Base-by-base conservation (phyloP, 352 stramenopile species). In the Phytophthora citrophthora region DNA sequence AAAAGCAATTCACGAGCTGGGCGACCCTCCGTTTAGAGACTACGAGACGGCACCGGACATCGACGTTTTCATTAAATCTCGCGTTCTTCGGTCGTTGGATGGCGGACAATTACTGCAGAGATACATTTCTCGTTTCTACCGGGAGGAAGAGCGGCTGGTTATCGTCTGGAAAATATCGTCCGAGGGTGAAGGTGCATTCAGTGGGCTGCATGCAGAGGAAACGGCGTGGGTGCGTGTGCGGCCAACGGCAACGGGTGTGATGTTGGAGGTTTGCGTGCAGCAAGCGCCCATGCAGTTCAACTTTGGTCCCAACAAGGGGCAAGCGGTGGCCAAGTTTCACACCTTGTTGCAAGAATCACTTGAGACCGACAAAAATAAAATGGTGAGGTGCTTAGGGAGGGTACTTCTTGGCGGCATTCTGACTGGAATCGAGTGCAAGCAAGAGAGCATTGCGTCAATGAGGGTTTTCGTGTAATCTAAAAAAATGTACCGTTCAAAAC, bases 121-220 rank as follows among this genome's bases (percentile, higher is more conserved):
- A 1, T 56, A 63, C 68, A 65, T 85, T 15, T 77, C 76, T 53
- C 65, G 67, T 0, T 46, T 48, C 34, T 89, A 84, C 36, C 62
- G 61, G 5, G 71, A 88, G 27, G 16, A 41, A 0, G 56, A 79
- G 9, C 73, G 80, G 5, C 59, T 80, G 44, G 73, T 86, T 51
- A 32, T 87, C 2, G 77, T 87, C n/a, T 89, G 75, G 80, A 79
- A 75, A n/a, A 64, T 69, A 9, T 64, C 72, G 4, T 75, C 64
- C 0, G 61, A 83, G 18, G 72, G 75, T 7, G 66, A 73, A 34
- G 54, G 69, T 5, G 36, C 23, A 8, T 68, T 74, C 12, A 64
- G 9, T 1, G 62, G 57, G 9, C 40, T 76, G 20, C 40, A 71
- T 12, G 20, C 62, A 1, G 68, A 76, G n/a, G 62, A 72, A 51